Conservation (phyloP, 306 rosid species). For the Aeschynomene evenia region DNA sequence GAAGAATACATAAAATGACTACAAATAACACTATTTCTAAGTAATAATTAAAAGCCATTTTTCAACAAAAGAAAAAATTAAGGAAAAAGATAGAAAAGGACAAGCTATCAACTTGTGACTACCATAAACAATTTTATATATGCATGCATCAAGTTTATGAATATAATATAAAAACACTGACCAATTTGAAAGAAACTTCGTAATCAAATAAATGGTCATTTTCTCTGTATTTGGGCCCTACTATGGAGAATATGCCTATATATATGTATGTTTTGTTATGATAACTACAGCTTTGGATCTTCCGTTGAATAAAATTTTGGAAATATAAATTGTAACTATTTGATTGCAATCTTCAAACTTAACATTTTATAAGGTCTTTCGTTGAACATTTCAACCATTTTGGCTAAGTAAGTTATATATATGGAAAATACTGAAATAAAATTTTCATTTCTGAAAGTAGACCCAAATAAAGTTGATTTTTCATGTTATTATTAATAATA, state of each 20-base stretch:
- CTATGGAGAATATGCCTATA: background rate
- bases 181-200: background rate
- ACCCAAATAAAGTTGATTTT: too few relatives aligned
- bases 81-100: background rate
- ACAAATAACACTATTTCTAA: too few relatives aligned
- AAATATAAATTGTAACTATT: background rate
- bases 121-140: background rate
- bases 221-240: background rate
- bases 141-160: background rate
- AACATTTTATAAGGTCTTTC: background rate
- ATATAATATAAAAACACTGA: background rate
- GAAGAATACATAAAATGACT: too few relatives aligned
- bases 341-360: background rate
- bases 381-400: conserved; percentile 9
- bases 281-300: background rate
- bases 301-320: background rate
- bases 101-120: background rate
- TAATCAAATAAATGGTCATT: background rate
- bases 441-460: background rate
- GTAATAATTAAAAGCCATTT: too few relatives aligned
- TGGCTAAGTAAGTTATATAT: conserved; percentile 15
- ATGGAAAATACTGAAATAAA: background rate
- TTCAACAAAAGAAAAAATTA: background rate
- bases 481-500: too few relatives aligned
- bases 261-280: background rate